Percentiles rank a stretch among this genome's conserved stretches.
These are phyloP conservation scores for Lactifluus pinguis DNA, from an alignment of 768 basidiomycete species.

Conservation along the genomic window DNA sequence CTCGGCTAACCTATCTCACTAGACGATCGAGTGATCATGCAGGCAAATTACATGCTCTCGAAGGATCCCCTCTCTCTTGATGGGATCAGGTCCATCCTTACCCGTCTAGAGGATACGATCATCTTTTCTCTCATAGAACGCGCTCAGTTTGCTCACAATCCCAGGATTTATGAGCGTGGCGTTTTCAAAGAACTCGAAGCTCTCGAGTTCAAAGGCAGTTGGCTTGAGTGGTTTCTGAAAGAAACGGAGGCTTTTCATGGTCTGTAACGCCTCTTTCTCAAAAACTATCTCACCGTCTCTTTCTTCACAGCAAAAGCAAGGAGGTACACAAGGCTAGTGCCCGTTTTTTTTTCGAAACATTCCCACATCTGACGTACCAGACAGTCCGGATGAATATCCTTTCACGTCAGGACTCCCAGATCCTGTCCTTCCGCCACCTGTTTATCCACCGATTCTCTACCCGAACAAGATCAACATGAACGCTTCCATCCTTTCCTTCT, in stretches of 20 bases:
- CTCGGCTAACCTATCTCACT: background rate
- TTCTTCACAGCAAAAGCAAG: conserved; percentile 78
- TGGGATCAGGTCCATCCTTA: conserved; percentile 77
- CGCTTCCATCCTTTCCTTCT: conserved; percentile 78
- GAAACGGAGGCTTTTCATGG: conserved; percentile 96
- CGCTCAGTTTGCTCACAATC: conserved; percentile 93
- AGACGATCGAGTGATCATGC: conserved; percentile 18
- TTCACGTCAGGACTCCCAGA: conserved; percentile 77
- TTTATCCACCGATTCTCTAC: conserved; percentile 69
- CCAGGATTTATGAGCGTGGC: conserved; percentile 74
- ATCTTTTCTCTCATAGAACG: conserved; percentile 97
- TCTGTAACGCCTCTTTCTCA: conserved; percentile 30
- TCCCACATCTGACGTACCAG: background rate
- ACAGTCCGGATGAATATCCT: conserved; percentile 95
- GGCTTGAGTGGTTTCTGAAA: conserved; percentile 96
- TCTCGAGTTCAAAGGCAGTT: conserved; percentile 72
- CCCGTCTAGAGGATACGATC: conserved; percentile 94
- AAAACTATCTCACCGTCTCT: background rate
- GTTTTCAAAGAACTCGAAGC: conserved; percentile 71
- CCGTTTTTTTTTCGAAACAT: background rate
- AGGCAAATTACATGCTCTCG: conserved; percentile 56
- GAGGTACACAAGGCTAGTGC: conserved; percentile 77
- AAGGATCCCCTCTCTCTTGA: conserved; percentile 80
- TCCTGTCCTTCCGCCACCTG: conserved; percentile 67
- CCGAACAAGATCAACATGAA: conserved; percentile 83